Evolutionary conservation across 768 basidiomycete species (phyloP), one percentile per base, ranked within the genome.

Genomic region (Lyophyllum semitale): DNA sequence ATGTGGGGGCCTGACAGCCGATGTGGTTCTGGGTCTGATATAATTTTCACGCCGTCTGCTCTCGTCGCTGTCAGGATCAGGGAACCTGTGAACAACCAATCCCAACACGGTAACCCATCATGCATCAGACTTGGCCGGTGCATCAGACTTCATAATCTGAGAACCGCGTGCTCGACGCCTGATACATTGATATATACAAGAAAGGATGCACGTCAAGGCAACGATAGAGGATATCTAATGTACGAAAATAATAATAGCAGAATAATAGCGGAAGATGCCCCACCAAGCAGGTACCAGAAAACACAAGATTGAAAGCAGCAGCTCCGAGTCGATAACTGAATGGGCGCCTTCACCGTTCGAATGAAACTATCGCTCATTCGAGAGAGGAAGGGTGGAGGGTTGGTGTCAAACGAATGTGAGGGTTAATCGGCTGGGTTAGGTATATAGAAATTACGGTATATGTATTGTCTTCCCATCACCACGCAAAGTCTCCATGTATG

Each of bases 391-490:
- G 29, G 40, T 54, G n/a, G 43, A 15, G 17, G n/a, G 59, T 25
- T 41, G 49, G 50, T 41, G 53, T 47, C 48, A 60, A 66, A 66
- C 47, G 63, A 66, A 59, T 54, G 65, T 62, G 60, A n/a, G 44
- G 57, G 57, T 61, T 46, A 38, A 53, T 53, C 48, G 45, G 48
- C 35, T 49, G 48, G 35, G 53, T 45, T 35, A 50, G 59, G 65
- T 54, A 54, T 56, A 53, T 46, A 57, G 58, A 53, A 45, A 37
- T 47, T 60, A 64, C 51, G 68, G 66, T 70, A 68, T 68, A 66
- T 51, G 58, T 33, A 30, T 56, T 50, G 58, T 56, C 38, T 51
- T 51, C 44, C 43, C 15, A 22, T 38, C 47, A 43, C 52, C 35
- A 56, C 53, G 13, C 30, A 58, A 44, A 20, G 32, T 30, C 18